Evolutionary conservation across 768 basidiomycete species (phyloP).

Genomic region (Rhizopogon roseolus): DNA sequence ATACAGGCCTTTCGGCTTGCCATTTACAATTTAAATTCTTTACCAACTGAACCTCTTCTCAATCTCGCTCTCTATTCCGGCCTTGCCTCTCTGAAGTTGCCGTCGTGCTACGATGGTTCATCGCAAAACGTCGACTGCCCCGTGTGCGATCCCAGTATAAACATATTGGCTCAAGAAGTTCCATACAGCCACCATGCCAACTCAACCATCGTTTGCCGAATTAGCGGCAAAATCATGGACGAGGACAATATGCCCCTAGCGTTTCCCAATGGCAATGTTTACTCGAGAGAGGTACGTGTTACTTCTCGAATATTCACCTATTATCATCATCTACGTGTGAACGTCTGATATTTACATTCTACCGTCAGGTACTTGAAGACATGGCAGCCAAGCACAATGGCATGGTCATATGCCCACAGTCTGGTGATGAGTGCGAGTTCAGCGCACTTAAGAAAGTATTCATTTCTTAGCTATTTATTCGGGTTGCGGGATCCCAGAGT

Average conservation of each 20-base stretch:
- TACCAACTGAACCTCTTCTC: constrained; percentile 84
- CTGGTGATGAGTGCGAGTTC: constrained; percentile 60
- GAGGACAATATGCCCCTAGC: constrained; percentile 91
- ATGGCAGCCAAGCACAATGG: constrained; percentile 82
- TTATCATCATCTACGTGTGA: constrained; percentile 4
- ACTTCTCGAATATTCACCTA: background rate
- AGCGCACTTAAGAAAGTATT: constrained; percentile 79
- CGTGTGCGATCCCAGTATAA: constrained; percentile 76
- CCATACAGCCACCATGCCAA: constrained; percentile 93
- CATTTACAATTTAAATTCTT: constrained; percentile 81
- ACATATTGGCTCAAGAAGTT: constrained; percentile 76
- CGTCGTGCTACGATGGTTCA: constrained; percentile 65
- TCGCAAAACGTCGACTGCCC: constrained; percentile 86
- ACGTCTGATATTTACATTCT: constrained; percentile 9
- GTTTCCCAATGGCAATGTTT: constrained; percentile 88
- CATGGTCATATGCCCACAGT: constrained; percentile 79
- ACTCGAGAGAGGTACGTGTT: constrained; percentile 78
- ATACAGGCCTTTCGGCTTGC: constrained; percentile 78
- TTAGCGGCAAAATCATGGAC: constrained; percentile 93
- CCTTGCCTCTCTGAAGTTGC: constrained; percentile 84
- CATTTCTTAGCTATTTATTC: constrained; percentile 55
- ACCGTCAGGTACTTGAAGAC: constrained; percentile 70
- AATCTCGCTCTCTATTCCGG: constrained; percentile 89
- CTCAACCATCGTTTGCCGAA: constrained; percentile 89
- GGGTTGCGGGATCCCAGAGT: background rate